Evolutionary conservation across 2,329 filamentous ascomycete species (phyloP), one percentile per base, ranked within the genome.

Genomic region (Scedosporium boydii): DNA sequence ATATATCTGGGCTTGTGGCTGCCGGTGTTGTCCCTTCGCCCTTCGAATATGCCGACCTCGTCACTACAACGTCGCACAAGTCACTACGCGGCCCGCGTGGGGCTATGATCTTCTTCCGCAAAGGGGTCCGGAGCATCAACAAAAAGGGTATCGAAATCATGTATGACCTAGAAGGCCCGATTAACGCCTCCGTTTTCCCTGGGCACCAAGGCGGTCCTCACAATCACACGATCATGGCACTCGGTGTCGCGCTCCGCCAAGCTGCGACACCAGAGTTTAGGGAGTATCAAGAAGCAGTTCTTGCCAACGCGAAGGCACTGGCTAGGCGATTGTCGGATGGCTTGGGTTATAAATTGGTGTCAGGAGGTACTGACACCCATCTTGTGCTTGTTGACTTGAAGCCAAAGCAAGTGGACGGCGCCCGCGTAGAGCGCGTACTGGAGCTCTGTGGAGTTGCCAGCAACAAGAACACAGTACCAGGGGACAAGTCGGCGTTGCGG

Each of bases 381-480:
- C 87, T 99, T 67, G 90, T 99, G 10, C 84, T 99, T 18, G 82
- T 95, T 58, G 95, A 99, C 75, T 84, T 99, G 60, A 96, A 96
- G 79, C 87, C 90, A 44, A 89, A 95, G 73, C 82, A 83, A 63
- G 87, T 99, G 65, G 95, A 99, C 71, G 93, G 93, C 68, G 89
- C 89, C 26, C 88, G 92, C 61, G 91, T 96, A 12, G 93, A 97
- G 79, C 87, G 91, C 57, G 87, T 96, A 16, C 83, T 97, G 26
- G 93, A 97, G 75, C 85, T 96, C 58, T 91, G 96, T 67, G 93
- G 93, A 69, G 93, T 98, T 60, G 95, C 95, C n/a, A 89, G 90
- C 73, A 99, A 99, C 83, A 99, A 99, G 84, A 99, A 99, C 80
- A 97, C 95, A 6, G 93, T 97, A 0, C 95, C 95, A 1, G 95